Conservation (phyloP, 129 eudicot genomes). For the Logfia minima region DNA sequence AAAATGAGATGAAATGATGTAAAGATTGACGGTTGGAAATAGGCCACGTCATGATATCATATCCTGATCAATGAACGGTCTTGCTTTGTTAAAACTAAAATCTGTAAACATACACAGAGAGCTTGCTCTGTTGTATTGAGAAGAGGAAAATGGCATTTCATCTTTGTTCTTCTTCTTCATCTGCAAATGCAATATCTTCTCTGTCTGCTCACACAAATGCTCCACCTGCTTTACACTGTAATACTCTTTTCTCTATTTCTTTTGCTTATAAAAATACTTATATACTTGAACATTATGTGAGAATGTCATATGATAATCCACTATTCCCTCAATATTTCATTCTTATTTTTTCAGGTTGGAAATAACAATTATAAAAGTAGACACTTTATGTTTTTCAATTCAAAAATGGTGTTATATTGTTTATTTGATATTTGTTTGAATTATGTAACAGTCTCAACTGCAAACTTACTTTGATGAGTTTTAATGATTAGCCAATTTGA, state of each 20-base stretch:
- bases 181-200: conserved; percentile 25
- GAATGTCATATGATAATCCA: too few species aligned
- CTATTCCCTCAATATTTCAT: too few species aligned
- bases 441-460: background rate
- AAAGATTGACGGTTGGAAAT: background rate
- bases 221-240: conserved; percentile 29
- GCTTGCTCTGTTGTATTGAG: conserved; percentile 1
- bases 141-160: conserved; percentile 47
- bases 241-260: background rate
- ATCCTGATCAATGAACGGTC: conserved; percentile 11
- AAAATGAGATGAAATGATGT: background rate
- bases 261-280: too few species aligned
- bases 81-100: background rate
- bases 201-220: conserved; percentile 26
- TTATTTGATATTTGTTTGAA: background rate
- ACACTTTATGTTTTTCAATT: background rate
- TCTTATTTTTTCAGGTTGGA: too few species aligned
- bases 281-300: too few species aligned
- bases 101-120: background rate
- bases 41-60: background rate
- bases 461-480: conserved; percentile 10
- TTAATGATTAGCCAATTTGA: conserved; percentile 37
- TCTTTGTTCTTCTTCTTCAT: conserved; percentile 31
- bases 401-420: background rate
- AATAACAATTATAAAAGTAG: background rate